Base-by-base conservation (phyloP, 352 stramenopile genomes). In the Salisapilia sapeloensis region DNA sequence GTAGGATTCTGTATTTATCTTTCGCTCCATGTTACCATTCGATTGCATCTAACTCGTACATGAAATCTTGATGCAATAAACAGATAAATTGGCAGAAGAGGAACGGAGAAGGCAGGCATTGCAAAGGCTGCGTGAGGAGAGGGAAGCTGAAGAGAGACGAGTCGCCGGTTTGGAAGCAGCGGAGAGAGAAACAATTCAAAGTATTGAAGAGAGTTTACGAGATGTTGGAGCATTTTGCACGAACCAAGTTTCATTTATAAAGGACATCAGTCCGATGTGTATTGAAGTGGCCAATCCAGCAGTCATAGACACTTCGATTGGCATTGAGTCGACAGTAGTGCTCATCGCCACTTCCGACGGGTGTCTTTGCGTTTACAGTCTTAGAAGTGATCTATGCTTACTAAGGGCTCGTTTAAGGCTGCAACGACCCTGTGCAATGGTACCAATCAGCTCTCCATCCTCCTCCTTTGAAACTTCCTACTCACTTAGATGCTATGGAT, bases 141-240 rank as follows among this genome's bases (percentile, higher is more conserved):
- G 46, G 10, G 35, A 42, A 14, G 50, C 35, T 0, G 65, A 80
- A 24, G 28, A 48, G 10, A 45, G 57, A 9, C 53, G 58, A 0
- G 56, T 82, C 25, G 53, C 60, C 0, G 44, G 19, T 4, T 35
- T 81, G 12, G 63, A 82, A 23, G 19, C 30, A 2, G 34, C 47
- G 0, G 69, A 85, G 26, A 31, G 29, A 1, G 24, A 55, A 1
- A 20, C 43, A 6, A 47, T 72, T 2, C 18, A 35, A 4, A 26
- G 14, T 6, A 61, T 80, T 10, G 65, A 82, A 38, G 44, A 52
- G 33, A 50, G 56, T 23, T 28, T 81, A 12, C 42, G 41, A 17
- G 57, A 64, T 0, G 41, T 80, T 1, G 65, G 60, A 0, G 53
- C 69, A 0, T 72, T 74, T 25, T 80, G 55, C 24, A 56, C 42